phyloP scores from a whole-genome alignment of 2,329 filamentous ascomycete genomes.

The Nigrospora osmanthi region DNA sequence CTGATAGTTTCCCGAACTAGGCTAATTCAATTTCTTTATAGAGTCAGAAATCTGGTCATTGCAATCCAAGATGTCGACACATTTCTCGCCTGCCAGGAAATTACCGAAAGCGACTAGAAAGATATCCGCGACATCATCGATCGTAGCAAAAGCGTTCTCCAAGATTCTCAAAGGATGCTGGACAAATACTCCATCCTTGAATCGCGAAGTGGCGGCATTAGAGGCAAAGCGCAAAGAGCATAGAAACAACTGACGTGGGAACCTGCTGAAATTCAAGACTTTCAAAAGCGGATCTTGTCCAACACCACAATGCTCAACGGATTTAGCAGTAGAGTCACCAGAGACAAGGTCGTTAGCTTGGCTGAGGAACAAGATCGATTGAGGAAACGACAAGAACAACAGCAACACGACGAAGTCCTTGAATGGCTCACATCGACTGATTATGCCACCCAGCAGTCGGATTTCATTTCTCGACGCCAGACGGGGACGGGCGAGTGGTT shows the following conservation, averaged over 20 bases:
- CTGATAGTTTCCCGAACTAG: no score
- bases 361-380: conserved; percentile 1
- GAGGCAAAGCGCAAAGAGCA: conserved; percentile 7
- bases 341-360: no score
- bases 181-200: conserved; percentile 3
- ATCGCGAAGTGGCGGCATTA: conserved; percentile 1
- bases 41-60: conserved; percentile 16
- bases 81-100: conserved; percentile 7
- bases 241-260: conserved; percentile 18
- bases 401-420: conserved; percentile 11
- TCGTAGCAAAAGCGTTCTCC: conserved; percentile 9
- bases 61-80: conserved; percentile 16
- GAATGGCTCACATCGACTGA: conserved; percentile 30
- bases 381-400: conserved; percentile 5
- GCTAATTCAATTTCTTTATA: conserved; percentile 5
- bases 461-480: conserved; percentile 26
- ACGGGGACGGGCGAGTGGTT: conserved; percentile 36
- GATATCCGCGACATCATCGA: conserved; percentile 8
- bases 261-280: conserved; percentile 9
- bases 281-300: conserved; percentile 10
- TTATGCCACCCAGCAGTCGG: conserved; percentile 28
- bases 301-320: conserved; percentile 4
- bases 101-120: conserved; percentile 9
- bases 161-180: neutral
- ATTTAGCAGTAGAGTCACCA: neutral